Percentiles rank a stretch among this genome's conserved stretches.
phyloP scores from a whole-genome alignment of 805 yeast genomes.

The Sugiyamaella lignohabitans region DNA sequence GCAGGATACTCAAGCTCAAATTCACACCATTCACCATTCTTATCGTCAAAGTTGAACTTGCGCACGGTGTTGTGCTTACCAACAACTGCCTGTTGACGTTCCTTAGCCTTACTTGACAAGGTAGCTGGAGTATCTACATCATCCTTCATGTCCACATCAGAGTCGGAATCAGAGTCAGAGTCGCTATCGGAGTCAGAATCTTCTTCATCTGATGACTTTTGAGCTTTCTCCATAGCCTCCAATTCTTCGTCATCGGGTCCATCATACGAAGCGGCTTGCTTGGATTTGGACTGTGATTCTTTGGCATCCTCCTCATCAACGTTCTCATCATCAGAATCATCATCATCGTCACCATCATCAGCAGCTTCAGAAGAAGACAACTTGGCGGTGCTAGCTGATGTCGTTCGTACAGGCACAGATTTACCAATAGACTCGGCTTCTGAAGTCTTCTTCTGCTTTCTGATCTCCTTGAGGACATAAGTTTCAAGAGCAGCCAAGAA shows the following conservation, averaged over 20 bases:
- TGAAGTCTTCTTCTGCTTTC: slow-evolving; percentile 53
- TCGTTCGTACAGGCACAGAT: slow-evolving; percentile 30
- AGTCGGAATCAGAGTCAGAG: slow-evolving; percentile 39
- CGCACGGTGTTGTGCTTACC: slow-evolving; percentile 67
- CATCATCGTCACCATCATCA: slow-evolving; percentile 33
- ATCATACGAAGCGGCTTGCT: slow-evolving; percentile 87
- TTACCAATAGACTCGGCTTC: slow-evolving; percentile 36
- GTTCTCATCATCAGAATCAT: slow-evolving; percentile 50
- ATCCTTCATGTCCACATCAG: slow-evolving; percentile 36
- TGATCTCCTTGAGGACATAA: slow-evolving; percentile 71
- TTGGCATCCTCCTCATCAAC: slow-evolving; percentile 44
- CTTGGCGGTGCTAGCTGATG: slow-evolving; percentile 27
- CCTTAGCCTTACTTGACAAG: slow-evolving; percentile 60
- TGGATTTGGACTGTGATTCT: slow-evolving; percentile 46
- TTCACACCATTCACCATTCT: slow-evolving; percentile 85
- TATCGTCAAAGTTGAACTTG: slow-evolving; percentile 85
- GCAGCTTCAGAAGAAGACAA: slow-evolving; percentile 27
- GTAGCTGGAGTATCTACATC: slow-evolving; percentile 18
- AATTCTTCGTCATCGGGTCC: slow-evolving; percentile 94
- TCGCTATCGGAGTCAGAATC: slow-evolving; percentile 31
- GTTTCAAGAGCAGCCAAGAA: slow-evolving; percentile 69
- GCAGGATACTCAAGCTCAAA: slow-evolving; percentile 78
- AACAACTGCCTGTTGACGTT: slow-evolving; percentile 79
- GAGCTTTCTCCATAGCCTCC: slow-evolving; percentile 79
- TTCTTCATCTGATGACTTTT: slow-evolving; percentile 34